Evolutionary conservation across 2,329 filamentous ascomycete species (phyloP).

Genomic region (Xylariaceae sp.): DNA sequence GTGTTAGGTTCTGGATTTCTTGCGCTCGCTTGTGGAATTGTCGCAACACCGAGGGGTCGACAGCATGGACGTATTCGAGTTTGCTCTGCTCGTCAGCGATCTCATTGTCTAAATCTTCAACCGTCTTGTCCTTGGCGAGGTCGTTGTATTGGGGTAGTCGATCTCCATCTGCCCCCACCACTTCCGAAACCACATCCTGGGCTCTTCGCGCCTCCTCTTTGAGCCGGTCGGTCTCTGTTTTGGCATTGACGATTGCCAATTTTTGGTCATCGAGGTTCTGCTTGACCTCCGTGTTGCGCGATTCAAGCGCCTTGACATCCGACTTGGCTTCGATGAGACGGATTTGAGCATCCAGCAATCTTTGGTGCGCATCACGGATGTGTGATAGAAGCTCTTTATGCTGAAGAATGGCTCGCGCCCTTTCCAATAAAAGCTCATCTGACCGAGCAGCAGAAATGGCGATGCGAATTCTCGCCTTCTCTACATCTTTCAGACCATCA

Average conservation of each 20-base stretch:
- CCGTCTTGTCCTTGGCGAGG: constrained; percentile 45
- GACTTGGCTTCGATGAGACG: constrained; percentile 75
- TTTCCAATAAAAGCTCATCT: constrained; percentile 51
- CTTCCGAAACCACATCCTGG: constrained; percentile 36
- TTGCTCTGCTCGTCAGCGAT: constrained; percentile 69
- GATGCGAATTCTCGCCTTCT: constrained; percentile 40
- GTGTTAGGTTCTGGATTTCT: constrained; percentile 62
- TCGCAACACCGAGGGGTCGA: constrained; percentile 67
- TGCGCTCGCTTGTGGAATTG: constrained; percentile 70
- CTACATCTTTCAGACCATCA: constrained; percentile 30
- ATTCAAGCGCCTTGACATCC: constrained; percentile 64
- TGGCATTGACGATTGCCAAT: constrained; percentile 36
- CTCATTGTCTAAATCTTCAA: constrained; percentile 64
- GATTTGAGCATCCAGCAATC: constrained; percentile 64
- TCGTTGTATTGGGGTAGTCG: constrained; percentile 38
- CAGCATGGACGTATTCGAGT: constrained; percentile 73
- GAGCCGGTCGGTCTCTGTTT: constrained; percentile 37
- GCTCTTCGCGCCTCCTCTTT: constrained; percentile 34
- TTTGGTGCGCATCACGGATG: constrained; percentile 57
- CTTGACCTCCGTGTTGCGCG: constrained; percentile 57
- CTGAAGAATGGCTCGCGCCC: constrained; percentile 48
- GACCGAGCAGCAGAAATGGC: constrained; percentile 47
- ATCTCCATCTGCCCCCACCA: constrained; percentile 37
- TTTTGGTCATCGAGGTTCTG: constrained; percentile 45
- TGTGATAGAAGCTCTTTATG: constrained; percentile 56